Evolutionary conservation across 2,329 filamentous ascomycete species (phyloP).

Genomic region (Botryotinia convoluta): DNA sequence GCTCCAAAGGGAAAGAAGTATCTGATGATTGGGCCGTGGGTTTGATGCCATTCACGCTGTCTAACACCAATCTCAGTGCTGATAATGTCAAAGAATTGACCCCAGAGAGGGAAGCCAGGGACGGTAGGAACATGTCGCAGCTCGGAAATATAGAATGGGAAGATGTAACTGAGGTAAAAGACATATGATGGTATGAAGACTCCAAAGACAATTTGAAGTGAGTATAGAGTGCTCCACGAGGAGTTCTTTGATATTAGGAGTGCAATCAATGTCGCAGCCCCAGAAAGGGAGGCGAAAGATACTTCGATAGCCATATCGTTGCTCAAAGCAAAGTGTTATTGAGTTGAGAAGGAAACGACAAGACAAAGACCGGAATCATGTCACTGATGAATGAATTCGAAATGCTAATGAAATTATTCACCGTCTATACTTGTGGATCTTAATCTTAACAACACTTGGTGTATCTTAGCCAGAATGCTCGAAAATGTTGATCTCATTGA

Average conservation of each 20-base stretch:
- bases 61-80: constrained; percentile 43
- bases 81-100: constrained; percentile 45
- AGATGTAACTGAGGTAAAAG: constrained; percentile 42
- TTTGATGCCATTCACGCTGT: constrained; percentile 44
- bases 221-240: constrained; percentile 20
- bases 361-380: not conserved
- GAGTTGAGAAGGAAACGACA: not conserved
- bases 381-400: not conserved
- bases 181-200: constrained; percentile 36
- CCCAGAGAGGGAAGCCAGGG: constrained; percentile 44
- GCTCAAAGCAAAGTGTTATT: not conserved
- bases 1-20: constrained; percentile 48
- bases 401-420: not conserved
- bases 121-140: constrained; percentile 46
- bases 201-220: constrained; percentile 25
- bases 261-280: constrained; percentile 17
- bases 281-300: constrained; percentile 10
- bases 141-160: constrained; percentile 44
- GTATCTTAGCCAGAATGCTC: not conserved
- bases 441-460: not conserved
- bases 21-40: constrained; percentile 44
- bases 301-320: constrained; percentile 13
- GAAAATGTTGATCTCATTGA: not conserved
- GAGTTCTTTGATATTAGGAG: constrained; percentile 28
- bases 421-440: not conserved